phyloP scores from a whole-genome alignment of 768 basidiomycete genomes.

The Obba rivulosa region DNA sequence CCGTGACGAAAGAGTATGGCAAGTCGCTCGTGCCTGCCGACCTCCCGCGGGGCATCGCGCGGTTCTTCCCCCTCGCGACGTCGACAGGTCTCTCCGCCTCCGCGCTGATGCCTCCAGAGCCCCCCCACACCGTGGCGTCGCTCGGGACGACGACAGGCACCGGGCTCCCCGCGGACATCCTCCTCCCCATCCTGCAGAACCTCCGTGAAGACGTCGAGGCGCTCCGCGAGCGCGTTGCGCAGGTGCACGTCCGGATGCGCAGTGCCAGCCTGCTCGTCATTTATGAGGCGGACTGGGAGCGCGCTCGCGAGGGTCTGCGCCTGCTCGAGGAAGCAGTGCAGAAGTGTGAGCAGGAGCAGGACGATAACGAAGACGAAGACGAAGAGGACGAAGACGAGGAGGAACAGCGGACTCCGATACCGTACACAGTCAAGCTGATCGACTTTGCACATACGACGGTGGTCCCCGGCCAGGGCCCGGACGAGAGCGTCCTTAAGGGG shows the following conservation, averaged over 20 bases:
- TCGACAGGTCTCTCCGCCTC: conserved; percentile 2
- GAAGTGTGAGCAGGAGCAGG: conserved; percentile 25
- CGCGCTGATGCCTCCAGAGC: background rate
- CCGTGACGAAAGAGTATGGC: conserved; percentile 74
- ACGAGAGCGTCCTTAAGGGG: conserved; percentile 72
- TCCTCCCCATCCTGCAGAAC: conserved; percentile 53
- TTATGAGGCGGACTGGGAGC: conserved; percentile 60
- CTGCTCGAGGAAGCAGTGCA: conserved; percentile 31
- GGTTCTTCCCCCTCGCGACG: conserved; percentile 60
- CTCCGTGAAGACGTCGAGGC: conserved; percentile 49
- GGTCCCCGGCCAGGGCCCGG: conserved; percentile 66
- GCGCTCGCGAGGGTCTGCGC: conserved; percentile 33
- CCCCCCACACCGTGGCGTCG: no score
- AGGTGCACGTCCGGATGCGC: conserved; percentile 71
- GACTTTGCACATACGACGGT: conserved; percentile 90
- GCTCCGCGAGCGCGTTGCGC: conserved; percentile 43
- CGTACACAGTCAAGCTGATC: conserved; percentile 73
- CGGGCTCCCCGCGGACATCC: conserved; percentile 51
- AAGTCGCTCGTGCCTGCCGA: conserved; percentile 64
- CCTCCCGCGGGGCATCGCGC: conserved; percentile 68
- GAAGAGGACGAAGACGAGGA: conserved; percentile 26
- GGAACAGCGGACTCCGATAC: conserved; percentile 24
- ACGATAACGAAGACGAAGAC: conserved; percentile 24
- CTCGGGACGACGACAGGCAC: conserved; percentile 24
- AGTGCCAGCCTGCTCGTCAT: conserved; percentile 78